These are phyloP conservation scores for Nakazawaea anatomiae DNA, from an alignment of 805 yeast genomes.

Conservation along the genomic window DNA sequence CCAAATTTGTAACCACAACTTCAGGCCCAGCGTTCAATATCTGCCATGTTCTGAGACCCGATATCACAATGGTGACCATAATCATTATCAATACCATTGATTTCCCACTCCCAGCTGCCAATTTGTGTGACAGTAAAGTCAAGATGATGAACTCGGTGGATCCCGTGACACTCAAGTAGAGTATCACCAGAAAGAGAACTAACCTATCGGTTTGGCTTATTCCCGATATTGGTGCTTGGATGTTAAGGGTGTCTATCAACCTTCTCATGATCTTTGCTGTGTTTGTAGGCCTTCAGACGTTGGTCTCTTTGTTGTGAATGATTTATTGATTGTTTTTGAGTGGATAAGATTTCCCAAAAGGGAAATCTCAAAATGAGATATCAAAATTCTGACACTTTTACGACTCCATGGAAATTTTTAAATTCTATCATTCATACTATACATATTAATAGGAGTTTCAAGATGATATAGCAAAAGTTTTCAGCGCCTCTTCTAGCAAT, in stretches of 20 bases:
- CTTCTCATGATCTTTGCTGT: background rate
- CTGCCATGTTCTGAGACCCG: background rate
- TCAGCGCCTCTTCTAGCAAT: slow-evolving; percentile 29
- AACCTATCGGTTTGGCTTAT: background rate
- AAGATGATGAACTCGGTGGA: background rate
- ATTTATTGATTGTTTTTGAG: no score
- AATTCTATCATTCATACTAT: background rate
- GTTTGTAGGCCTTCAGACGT: background rate
- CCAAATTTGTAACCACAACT: background rate
- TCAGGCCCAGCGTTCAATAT: background rate
- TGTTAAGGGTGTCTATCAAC: background rate
- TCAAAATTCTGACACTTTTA: no score
- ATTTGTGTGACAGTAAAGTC: background rate
- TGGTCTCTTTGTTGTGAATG: background rate
- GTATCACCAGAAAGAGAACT: background rate
- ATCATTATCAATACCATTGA: background rate
- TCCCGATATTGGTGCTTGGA: background rate
- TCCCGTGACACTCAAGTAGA: background rate
- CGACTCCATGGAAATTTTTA: no score
- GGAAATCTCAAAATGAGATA: background rate
- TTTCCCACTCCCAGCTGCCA: background rate
- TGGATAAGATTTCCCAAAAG: background rate
- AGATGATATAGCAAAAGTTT: slow-evolving; percentile 9
- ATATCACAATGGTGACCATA: background rate
- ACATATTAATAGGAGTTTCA: background rate